These are phyloP conservation scores for Corynascus novoguineensis DNA, from an alignment of 495 filamentous ascomycete genomes.

Conservation along the genomic window DNA sequence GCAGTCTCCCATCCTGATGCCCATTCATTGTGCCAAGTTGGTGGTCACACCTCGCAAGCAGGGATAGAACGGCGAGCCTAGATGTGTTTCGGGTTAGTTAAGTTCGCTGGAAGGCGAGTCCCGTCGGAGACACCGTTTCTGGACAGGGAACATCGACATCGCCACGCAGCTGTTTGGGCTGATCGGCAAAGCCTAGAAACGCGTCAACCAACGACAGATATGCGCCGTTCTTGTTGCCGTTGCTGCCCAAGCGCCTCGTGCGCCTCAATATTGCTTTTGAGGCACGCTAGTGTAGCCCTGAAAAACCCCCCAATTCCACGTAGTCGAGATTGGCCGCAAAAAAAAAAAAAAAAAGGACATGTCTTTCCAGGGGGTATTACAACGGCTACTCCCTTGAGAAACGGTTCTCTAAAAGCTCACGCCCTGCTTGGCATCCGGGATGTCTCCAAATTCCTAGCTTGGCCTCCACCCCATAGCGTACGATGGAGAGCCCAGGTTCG, in stretches of 20 bases:
- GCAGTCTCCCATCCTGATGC: not conserved
- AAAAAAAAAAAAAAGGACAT: not conserved
- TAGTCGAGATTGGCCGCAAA: not conserved
- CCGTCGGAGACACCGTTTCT: slow-evolving; percentile 17
- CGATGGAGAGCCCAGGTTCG: slow-evolving; percentile 12
- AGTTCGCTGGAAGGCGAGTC: slow-evolving; percentile 1
- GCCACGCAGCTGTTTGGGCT: slow-evolving; percentile 18
- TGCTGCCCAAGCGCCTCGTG: slow-evolving; percentile 2
- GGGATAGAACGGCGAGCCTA: slow-evolving; percentile 11
- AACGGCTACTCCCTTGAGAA: not conserved
- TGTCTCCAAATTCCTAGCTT: slow-evolving; percentile 11
- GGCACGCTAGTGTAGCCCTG: not conserved
- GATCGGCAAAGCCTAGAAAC: slow-evolving; percentile 26
- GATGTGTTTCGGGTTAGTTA: not conserved
- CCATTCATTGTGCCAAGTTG: slow-evolving; percentile 9
- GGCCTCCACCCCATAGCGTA: no score
- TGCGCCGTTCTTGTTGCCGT: slow-evolving; percentile 1
- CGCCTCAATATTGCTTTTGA: not conserved
- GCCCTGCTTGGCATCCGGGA: slow-evolving; percentile 14
- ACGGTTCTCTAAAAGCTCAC: not conserved
- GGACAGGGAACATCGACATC: slow-evolving; percentile 18
- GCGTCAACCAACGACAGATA: slow-evolving; percentile 5
- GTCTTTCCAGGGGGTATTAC: not conserved
- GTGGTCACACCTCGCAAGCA: slow-evolving; percentile 21
- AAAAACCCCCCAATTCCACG: not conserved